Conservation (phyloP, 73 alveolate species). For the Paramecium primaurelia region DNA sequence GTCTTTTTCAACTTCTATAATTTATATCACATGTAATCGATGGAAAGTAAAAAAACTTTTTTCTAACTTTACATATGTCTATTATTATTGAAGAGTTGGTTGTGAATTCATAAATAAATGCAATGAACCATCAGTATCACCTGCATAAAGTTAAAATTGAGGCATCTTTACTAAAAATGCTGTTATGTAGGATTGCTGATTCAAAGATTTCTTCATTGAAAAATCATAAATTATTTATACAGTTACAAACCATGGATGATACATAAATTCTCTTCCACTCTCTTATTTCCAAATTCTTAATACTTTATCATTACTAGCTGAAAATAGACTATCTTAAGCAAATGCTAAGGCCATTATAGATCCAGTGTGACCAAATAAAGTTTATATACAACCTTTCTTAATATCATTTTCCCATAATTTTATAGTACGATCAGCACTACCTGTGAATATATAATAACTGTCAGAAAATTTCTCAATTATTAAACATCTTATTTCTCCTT, state of each 20-base stretch:
- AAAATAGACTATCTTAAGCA: slow-evolving; percentile 67
- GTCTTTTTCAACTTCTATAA: slow-evolving; percentile 77
- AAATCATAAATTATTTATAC: slow-evolving; percentile 77
- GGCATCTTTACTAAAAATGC: slow-evolving; percentile 82
- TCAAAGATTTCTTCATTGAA: slow-evolving; percentile 73
- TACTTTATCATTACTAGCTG: slow-evolving; percentile 81
- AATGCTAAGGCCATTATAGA: slow-evolving; percentile 76
- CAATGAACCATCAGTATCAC: slow-evolving; percentile 90
- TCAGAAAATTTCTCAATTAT: neutral
- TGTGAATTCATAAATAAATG: slow-evolving; percentile 69
- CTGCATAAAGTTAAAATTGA: slow-evolving; percentile 79
- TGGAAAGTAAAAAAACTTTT: slow-evolving; percentile 73
- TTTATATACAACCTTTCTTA: slow-evolving; percentile 43
- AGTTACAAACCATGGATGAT: slow-evolving; percentile 90
- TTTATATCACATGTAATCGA: slow-evolving; percentile 75
- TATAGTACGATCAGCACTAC: neutral
- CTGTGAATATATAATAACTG: neutral
- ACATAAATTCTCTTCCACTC: slow-evolving; percentile 83
- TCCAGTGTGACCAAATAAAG: slow-evolving; percentile 57
- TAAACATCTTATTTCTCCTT: neutral
- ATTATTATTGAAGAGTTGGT: slow-evolving; percentile 59
- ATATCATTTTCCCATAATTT: slow-evolving; percentile 55
- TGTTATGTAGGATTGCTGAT: slow-evolving; percentile 74
- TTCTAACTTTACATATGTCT: slow-evolving; percentile 68
- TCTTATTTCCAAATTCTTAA: slow-evolving; percentile 83